phyloP scores from a whole-genome alignment of 805 yeast genomes.

The Candida broadrunensis region DNA sequence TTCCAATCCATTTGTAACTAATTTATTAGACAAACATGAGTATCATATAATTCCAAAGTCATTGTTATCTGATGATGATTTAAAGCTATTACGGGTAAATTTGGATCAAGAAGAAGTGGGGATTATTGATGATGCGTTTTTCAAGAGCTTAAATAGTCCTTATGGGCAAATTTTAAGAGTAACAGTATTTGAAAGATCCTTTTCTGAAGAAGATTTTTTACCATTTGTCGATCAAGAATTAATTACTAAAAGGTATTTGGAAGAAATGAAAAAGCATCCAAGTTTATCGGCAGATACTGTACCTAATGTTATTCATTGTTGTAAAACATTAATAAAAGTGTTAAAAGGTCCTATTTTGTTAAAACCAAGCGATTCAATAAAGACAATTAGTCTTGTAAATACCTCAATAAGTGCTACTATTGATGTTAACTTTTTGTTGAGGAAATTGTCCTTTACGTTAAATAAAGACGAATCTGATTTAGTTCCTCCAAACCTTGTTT shows the following conservation, averaged over 20 bases:
- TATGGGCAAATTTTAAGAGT: slow-evolving; percentile 41
- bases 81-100: slow-evolving; percentile 13
- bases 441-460: slow-evolving; percentile 44
- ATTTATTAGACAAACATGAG: slow-evolving; percentile 28
- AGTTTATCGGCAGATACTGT: slow-evolving; percentile 25
- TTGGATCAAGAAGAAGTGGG: slow-evolving; percentile 1
- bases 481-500: slow-evolving; percentile 46
- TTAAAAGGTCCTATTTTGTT: slow-evolving; percentile 63
- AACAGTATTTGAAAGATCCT: slow-evolving; percentile 50
- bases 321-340: slow-evolving; percentile 59
- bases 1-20: slow-evolving; percentile 13
- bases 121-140: slow-evolving; percentile 34
- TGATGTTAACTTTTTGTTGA: slow-evolving; percentile 50
- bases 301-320: slow-evolving; percentile 59
- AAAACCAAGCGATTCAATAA: slow-evolving; percentile 41
- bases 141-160: slow-evolving; percentile 20
- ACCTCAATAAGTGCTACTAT: slow-evolving; percentile 54
- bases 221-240: slow-evolving; percentile 44
- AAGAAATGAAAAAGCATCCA: slow-evolving; percentile 27
- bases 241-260: slow-evolving; percentile 51
- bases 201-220: slow-evolving; percentile 44
- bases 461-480: slow-evolving; percentile 27
- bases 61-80: slow-evolving; percentile 26
- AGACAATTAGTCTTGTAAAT: slow-evolving; percentile 53
- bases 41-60: slow-evolving; percentile 28